phyloP scores from a whole-genome alignment of 2,329 filamentous ascomycete genomes.

The Raffaelea ambrosiae region DNA sequence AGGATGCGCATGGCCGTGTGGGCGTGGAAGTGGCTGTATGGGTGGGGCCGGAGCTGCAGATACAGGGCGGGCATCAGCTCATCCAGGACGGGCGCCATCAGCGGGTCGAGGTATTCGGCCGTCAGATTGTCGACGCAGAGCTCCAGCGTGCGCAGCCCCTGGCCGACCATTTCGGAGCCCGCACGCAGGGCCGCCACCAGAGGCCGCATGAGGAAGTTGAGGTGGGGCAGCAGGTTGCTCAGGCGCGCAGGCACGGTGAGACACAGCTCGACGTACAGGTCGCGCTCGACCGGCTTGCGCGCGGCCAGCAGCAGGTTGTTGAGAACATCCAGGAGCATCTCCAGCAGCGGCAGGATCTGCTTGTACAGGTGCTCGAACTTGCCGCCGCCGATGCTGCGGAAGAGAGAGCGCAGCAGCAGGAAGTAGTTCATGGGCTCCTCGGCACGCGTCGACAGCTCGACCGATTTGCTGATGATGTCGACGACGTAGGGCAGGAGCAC shows the following conservation, averaged over 20 bases:
- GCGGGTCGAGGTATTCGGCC: slow-evolving; percentile 93
- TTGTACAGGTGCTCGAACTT: slow-evolving; percentile 98
- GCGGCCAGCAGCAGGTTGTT: slow-evolving; percentile 91
- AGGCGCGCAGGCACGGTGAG: slow-evolving; percentile 90
- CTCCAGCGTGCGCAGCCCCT: slow-evolving; percentile 86
- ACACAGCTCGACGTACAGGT: slow-evolving; percentile 94
- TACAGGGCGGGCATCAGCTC: slow-evolving; percentile 97
- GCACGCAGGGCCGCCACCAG: slow-evolving; percentile 91
- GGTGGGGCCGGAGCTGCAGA: slow-evolving; percentile 86
- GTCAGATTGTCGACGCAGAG: slow-evolving; percentile 97
- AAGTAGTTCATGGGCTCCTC: slow-evolving; percentile 99
- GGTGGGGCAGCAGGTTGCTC: slow-evolving; percentile 87
- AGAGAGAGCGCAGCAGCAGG: slow-evolving; percentile 80
- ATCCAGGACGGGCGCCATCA: slow-evolving; percentile 98
- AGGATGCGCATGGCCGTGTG: slow-evolving; percentile 97
- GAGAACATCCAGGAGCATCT: slow-evolving; percentile 95
- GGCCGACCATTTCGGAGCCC: slow-evolving; percentile 87
- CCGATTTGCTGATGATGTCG: slow-evolving; percentile 94
- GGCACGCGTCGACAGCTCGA: slow-evolving; percentile 88
- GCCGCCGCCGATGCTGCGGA: slow-evolving; percentile 92
- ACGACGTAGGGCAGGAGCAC: slow-evolving; percentile 93
- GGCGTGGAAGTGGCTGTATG: slow-evolving; percentile 94
- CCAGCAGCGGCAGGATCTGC: slow-evolving; percentile 87
- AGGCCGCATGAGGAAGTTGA: slow-evolving; percentile 94
- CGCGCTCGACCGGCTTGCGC: slow-evolving; percentile 79